Percentiles rank a stretch among this genome's conserved stretches.
phyloP scores from a whole-genome alignment of 495 filamentous ascomycete species.

The Amniculicola lignicola region DNA sequence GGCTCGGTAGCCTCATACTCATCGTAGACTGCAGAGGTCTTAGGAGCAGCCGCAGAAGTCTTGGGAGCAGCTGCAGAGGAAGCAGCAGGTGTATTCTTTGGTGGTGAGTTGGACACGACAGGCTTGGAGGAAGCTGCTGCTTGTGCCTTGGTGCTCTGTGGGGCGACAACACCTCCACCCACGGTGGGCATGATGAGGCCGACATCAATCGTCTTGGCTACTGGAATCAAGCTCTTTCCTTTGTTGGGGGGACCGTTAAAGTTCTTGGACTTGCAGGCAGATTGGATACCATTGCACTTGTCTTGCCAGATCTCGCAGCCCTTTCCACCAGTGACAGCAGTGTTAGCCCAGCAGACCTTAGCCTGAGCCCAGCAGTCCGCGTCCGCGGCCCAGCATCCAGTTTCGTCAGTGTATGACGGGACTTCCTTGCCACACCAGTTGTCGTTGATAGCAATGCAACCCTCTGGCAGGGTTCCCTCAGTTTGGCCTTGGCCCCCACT shows the following conservation, averaged over 20 bases:
- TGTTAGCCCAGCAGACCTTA: constrained; percentile 53
- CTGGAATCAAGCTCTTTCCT: constrained; percentile 47
- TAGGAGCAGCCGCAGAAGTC: not conserved
- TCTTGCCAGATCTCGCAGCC: constrained; percentile 59
- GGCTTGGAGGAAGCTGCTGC: not conserved
- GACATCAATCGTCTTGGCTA: constrained; percentile 20
- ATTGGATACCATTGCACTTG: constrained; percentile 55
- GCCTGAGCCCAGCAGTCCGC: constrained; percentile 58
- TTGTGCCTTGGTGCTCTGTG: not conserved
- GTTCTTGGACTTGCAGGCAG: constrained; percentile 46
- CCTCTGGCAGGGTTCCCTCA: constrained; percentile 48
- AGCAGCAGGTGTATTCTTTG: not conserved
- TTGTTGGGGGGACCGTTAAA: constrained; percentile 60
- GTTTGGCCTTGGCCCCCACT: constrained; percentile 34
- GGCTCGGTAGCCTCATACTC: not conserved
- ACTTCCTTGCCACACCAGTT: constrained; percentile 70
- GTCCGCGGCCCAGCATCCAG: constrained; percentile 56
- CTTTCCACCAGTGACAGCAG: constrained; percentile 55
- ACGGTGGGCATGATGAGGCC: constrained; percentile 24
- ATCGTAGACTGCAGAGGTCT: not conserved
- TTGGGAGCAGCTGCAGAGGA: not conserved
- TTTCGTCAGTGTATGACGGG: constrained; percentile 49
- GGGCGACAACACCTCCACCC: constrained; percentile 7
- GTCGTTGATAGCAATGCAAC: constrained; percentile 61
- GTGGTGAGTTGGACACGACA: not conserved